phyloP scores from a whole-genome alignment of 192 early-diverging fungal genomes.

The Lobosporangium transversale region DNA sequence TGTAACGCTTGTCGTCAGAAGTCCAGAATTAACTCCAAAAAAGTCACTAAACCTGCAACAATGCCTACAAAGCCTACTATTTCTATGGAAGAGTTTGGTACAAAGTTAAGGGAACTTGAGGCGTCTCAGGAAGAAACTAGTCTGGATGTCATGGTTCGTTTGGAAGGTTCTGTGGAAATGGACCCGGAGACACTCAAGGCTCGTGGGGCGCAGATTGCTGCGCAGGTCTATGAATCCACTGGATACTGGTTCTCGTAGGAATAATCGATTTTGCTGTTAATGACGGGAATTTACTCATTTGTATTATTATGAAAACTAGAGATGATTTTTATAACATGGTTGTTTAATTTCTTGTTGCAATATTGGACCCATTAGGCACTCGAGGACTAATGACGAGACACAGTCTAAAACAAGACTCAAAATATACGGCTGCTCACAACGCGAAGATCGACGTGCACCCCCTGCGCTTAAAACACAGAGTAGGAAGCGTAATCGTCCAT shows the following conservation, averaged over 20 bases:
- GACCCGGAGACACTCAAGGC: slow-evolving; percentile 41
- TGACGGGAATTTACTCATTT: too few relatives aligned
- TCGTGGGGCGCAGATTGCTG: slow-evolving; percentile 33
- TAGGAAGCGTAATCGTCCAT: slow-evolving; percentile 48
- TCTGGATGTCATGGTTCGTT: slow-evolving; percentile 39
- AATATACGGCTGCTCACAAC: slow-evolving; percentile 48
- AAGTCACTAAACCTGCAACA: slow-evolving; percentile 32
- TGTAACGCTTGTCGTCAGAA: slow-evolving; percentile 53
- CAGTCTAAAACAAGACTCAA: slow-evolving; percentile 50
- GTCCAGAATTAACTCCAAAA: slow-evolving; percentile 47
- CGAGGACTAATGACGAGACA: slow-evolving; percentile 49
- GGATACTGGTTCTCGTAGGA: slow-evolving; percentile 55
- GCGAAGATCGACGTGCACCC: slow-evolving; percentile 46
- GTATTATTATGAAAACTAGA: too few relatives aligned
- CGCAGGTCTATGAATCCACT: slow-evolving; percentile 49
- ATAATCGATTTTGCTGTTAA: too few relatives aligned
- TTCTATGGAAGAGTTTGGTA: slow-evolving; percentile 42
- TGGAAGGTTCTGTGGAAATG: slow-evolving; percentile 43
- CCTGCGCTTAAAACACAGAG: slow-evolving; percentile 47
- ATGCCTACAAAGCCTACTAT: slow-evolving; percentile 36
- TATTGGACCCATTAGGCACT: too few relatives aligned
- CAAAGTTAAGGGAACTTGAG: slow-evolving; percentile 34
- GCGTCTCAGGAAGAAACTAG: slow-evolving; percentile 29
- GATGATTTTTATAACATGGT: too few relatives aligned
- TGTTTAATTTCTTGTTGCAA: too few relatives aligned